Evolutionary conservation across 139 green algal species (phyloP), one percentile per base, ranked within the genome.

Genomic region (Chlorella sp.): DNA sequence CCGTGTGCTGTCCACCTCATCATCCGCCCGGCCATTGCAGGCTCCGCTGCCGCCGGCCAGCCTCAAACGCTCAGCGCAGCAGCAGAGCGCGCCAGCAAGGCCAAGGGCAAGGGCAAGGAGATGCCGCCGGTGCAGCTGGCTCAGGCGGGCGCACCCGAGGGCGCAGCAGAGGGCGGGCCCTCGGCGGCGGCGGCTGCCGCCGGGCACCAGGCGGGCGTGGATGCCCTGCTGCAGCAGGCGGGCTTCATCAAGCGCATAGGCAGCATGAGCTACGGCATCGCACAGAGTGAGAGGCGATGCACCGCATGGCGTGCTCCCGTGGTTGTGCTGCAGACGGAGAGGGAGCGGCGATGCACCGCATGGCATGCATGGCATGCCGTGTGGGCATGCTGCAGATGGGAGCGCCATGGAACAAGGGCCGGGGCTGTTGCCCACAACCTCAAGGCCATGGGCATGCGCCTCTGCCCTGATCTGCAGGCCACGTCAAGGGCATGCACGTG

Each of bases 401-500:
- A n/a, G n/a, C n/a, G n/a, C n/a, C n/a, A n/a, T n/a, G n/a, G n/a
- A n/a, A n/a, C n/a, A n/a, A n/a, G n/a, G n/a, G n/a, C n/a, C n/a
- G n/a, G n/a, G n/a, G n/a, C n/a, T n/a, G n/a, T n/a, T n/a, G n/a
- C n/a, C n/a, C n/a, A n/a, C n/a, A n/a, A n/a, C n/a, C n/a, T n/a
- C n/a, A n/a, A n/a, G 19, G 19, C 19, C 40, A n/a, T 38, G 7
- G 30, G 13, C 34, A 44, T 5, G 7, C 38, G 4, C 41, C n/a
- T 62, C 75, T 80, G 28, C 41, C 28, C 6, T 28, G 36, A 2
- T 9, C 26, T 64, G 32, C 46, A 88, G 85, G 85, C 20, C 81
- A 89, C 32, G 69, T 86, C 22, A 51, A 74, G n/a, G 80, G 80
- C 65, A 89, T 89, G 85, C 58, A 68, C 1, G 85, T 89, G 38